Conservation (phyloP, 2,329 filamentous ascomycete species). For the Fusarium sp. region DNA sequence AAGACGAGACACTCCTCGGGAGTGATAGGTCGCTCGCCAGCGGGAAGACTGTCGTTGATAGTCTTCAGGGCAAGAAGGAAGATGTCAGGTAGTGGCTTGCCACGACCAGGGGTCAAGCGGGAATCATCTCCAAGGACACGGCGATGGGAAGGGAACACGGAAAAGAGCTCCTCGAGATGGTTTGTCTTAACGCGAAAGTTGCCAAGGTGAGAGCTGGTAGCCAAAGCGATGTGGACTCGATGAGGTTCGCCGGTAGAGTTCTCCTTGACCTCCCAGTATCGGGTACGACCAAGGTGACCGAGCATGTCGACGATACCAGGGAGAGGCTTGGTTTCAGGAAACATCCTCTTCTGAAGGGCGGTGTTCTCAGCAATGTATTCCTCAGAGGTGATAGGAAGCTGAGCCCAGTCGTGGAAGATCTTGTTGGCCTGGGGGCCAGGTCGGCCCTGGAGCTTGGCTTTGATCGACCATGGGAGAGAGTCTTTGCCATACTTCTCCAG, state of each 20-base stretch:
- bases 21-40: slow-evolving; percentile 71
- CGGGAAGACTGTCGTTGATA: slow-evolving; percentile 79
- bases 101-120: slow-evolving; percentile 80
- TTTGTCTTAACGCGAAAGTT: slow-evolving; percentile 84
- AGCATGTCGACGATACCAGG: slow-evolving; percentile 82
- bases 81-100: slow-evolving; percentile 95
- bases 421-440: slow-evolving; percentile 64
- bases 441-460: slow-evolving; percentile 80
- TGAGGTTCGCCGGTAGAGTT: slow-evolving; percentile 42
- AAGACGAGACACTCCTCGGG: slow-evolving; percentile 95
- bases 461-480: slow-evolving; percentile 89
- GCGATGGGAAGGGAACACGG: slow-evolving; percentile 74
- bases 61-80: slow-evolving; percentile 87
- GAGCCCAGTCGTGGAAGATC: slow-evolving; percentile 80
- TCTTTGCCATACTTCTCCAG: slow-evolving; percentile 80
- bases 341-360: slow-evolving; percentile 75
- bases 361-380: slow-evolving; percentile 72
- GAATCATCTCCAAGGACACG: slow-evolving; percentile 87
- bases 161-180: slow-evolving; percentile 68
- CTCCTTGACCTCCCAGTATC: slow-evolving; percentile 59
- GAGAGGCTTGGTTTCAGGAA: slow-evolving; percentile 79
- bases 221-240: slow-evolving; percentile 82
- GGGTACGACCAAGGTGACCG: slow-evolving; percentile 63
- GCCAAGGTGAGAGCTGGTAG: slow-evolving; percentile 77
- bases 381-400: slow-evolving; percentile 79